Base-by-base conservation (phyloP, 1,139 yeast genomes). In the Candida sanyaensis region DNA sequence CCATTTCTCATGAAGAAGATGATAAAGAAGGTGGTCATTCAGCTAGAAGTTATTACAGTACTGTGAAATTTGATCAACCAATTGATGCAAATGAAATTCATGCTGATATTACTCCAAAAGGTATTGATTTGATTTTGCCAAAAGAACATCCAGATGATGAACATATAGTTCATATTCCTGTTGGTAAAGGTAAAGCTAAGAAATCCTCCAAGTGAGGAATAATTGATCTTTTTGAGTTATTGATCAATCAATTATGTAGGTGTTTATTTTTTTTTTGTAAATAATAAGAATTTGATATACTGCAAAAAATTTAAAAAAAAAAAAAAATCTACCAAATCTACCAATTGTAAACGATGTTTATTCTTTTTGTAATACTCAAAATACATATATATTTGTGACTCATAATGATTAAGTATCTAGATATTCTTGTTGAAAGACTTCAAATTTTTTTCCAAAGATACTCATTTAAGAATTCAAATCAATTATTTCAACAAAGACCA, bases 131-230 rank as follows among this genome's bases (percentile, higher is more conserved):
- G 44, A 46, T 48, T 6, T 57, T 66, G 38, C 70, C 71, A 33
- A 66, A 66, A 47, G 58, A 56, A 28, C 63, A 60, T 32, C 46
- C 55, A 12, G 68, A 63, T 46, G 37, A 53, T 30, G 64, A 61
- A 9, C 47, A 60, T 39, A 46, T 60, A 49, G 51, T 59, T 29
- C 57, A 54, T 34, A 55, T 63, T 50, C 50, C 53, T 27, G 50
- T 36, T 33, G 28, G 37, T 10, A 30, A 41, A 41, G 38, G 32
- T 26, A 13, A 30, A 17, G 29, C 30, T 24, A 32, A 32, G 28
- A 27, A 17, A 27, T 13, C 26, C n/a, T 6, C 24, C 24, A 41
- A 32, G 28, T 26, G 21, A 17, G 21, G 21, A 17, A 17, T 17
- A 17, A 17, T 17, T 17, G 21, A 17, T 17, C 3, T 17, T 17